Evolutionary conservation across 176 grass and related monocot species (phyloP).

Genomic region (Carex myosuroides): DNA sequence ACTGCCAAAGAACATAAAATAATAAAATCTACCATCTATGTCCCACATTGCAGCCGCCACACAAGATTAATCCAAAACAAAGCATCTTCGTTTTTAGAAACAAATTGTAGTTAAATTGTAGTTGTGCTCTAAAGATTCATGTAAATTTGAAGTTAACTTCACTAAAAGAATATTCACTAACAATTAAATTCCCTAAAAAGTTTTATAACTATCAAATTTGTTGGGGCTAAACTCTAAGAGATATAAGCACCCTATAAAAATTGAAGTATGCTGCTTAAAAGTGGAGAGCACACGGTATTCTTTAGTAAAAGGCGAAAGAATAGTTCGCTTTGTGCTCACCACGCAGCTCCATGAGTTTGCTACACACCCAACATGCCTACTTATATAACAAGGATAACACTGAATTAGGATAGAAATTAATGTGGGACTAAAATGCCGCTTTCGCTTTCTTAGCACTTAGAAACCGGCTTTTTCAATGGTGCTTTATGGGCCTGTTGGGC

Average conservation of each 20-base stretch:
- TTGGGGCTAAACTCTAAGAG: too few species aligned
- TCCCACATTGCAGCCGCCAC: not conserved
- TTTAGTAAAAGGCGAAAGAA: constrained; percentile 73
- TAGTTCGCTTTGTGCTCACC: constrained; percentile 57
- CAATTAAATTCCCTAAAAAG: too few species aligned
- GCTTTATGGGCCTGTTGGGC: too few species aligned
- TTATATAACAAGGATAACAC: too few species aligned
- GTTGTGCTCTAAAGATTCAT: not conserved
- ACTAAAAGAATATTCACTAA: too few species aligned
- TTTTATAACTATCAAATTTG: too few species aligned
- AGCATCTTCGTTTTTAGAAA: not conserved
- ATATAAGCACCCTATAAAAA: not conserved
- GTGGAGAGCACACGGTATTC: constrained; percentile 49
- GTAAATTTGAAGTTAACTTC: too few species aligned
- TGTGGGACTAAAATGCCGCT: too few species aligned
- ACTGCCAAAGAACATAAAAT: not conserved
- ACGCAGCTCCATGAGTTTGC: constrained; percentile 27
- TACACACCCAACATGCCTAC: too few species aligned
- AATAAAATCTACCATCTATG: not conserved
- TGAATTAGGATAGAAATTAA: too few species aligned
- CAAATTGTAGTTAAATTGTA: not conserved
- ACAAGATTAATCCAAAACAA: not conserved
- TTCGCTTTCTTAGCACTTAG: too few species aligned
- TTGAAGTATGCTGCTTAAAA: constrained; percentile 18
- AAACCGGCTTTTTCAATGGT: too few species aligned